Conservation (phyloP, 768 basidiomycete genomes). For the Naganishia vishniacii region DNA sequence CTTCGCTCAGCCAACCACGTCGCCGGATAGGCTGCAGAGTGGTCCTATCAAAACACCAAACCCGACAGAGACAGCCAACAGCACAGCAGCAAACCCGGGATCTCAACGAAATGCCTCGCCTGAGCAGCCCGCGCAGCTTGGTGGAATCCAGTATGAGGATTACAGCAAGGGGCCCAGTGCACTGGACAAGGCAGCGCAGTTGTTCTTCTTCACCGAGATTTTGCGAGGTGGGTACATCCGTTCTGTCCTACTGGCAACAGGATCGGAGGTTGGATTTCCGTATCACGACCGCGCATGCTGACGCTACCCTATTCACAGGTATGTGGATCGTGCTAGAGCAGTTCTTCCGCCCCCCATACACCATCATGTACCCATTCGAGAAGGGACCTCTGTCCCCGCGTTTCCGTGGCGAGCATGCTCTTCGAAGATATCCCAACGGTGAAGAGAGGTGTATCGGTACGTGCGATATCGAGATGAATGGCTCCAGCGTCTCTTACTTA, state of each 20-base stretch:
- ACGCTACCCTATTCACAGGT: conserved; percentile 53
- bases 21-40: conserved; percentile 31
- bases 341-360: conserved; percentile 70
- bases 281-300: background rate
- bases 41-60: conserved; percentile 40
- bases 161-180: conserved; percentile 68
- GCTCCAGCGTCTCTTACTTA: no score
- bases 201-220: conserved; percentile 99
- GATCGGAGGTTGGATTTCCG: background rate
- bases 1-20: conserved; percentile 36
- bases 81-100: conserved; percentile 26
- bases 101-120: conserved; percentile 30
- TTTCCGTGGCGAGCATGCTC: conserved; percentile 96
- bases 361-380: conserved; percentile 87
- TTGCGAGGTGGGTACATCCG: conserved; percentile 66
- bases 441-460: conserved; percentile 97
- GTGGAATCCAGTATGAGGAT: conserved; percentile 38
- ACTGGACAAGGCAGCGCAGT: conserved; percentile 87
- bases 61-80: conserved; percentile 29
- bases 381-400: conserved; percentile 96
- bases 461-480: conserved; percentile 48
- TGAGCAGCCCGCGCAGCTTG: conserved; percentile 23
- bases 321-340: conserved; percentile 86
- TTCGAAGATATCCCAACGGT: conserved; percentile 91
- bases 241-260: background rate